These are phyloP conservation scores for Clarireedia homoeocarpa DNA, from an alignment of 2,329 filamentous ascomycete species.

Conservation along the genomic window DNA sequence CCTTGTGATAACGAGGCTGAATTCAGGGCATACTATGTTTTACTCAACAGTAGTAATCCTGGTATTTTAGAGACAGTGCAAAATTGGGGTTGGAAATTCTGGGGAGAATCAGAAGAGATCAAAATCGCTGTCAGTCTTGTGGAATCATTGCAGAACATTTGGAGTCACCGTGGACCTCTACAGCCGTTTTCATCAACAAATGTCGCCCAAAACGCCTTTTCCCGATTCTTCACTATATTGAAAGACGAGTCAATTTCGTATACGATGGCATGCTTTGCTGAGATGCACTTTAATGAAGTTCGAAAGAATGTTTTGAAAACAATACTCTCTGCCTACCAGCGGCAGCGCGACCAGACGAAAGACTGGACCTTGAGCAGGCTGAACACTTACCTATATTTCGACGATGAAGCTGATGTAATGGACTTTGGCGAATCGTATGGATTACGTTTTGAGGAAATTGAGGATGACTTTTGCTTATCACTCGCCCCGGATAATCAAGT, in stretches of 20 bases:
- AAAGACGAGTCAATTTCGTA: conserved; percentile 51
- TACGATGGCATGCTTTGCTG: conserved; percentile 62
- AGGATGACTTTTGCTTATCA: conserved; percentile 28
- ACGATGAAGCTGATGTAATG: conserved; percentile 58
- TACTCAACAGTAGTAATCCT: conserved; percentile 53
- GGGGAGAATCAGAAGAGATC: conserved; percentile 50
- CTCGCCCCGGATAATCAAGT: conserved; percentile 22
- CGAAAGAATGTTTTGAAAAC: conserved; percentile 50
- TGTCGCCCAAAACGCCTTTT: conserved; percentile 41
- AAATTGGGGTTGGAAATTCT: conserved; percentile 49
- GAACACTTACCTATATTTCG: conserved; percentile 56
- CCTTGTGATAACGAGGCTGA: conserved; percentile 55
- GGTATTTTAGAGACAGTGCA: conserved; percentile 46
- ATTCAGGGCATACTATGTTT: conserved; percentile 57
- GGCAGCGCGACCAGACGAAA: conserved; percentile 48
- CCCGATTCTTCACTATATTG: conserved; percentile 53
- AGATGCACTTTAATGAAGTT: conserved; percentile 56
- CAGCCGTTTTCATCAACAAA: conserved; percentile 33
- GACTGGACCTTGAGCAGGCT: conserved; percentile 51
- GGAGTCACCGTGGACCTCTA: conserved; percentile 49
- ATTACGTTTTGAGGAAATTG: conserved; percentile 42
- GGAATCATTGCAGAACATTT: conserved; percentile 51
- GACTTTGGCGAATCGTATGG: conserved; percentile 54
- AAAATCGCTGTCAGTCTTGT: conserved; percentile 53
- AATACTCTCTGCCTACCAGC: conserved; percentile 46